A percentile compares a stretch with the other conserved stretches of the same genome.
Evolutionary conservation across 305 asterid species (phyloP).

Genomic region (Fraxinus sp.): DNA sequence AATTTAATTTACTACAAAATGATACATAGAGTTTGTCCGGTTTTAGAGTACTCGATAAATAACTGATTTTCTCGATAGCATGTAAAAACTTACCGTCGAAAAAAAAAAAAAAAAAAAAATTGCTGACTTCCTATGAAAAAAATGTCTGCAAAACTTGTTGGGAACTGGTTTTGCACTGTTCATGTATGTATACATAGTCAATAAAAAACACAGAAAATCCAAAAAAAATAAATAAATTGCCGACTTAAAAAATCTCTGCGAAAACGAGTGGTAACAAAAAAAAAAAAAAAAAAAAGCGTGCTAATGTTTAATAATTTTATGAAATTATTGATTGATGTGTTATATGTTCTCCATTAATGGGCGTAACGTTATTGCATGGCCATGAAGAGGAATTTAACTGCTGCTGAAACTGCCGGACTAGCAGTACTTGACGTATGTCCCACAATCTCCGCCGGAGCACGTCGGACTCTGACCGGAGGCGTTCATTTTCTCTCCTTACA

Average conservation of each 20-base stretch:
- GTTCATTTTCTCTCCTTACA: slow-evolving; percentile 34
- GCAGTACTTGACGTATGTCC: slow-evolving; percentile 44
- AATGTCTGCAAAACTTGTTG: too few relatives aligned
- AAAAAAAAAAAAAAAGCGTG: neutral
- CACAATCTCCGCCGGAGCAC: slow-evolving; percentile 42
- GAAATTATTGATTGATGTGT: slow-evolving; percentile 38
- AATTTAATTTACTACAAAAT: slow-evolving; percentile 24
- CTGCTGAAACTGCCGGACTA: slow-evolving; percentile 40
- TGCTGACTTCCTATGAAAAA: too few relatives aligned
- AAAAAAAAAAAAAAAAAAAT: too few relatives aligned
- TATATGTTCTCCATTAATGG: slow-evolving; percentile 30
- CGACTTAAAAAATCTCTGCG: too few relatives aligned
- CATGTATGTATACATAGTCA: too few relatives aligned
- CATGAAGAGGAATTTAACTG: slow-evolving; percentile 40
- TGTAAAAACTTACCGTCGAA: neutral
- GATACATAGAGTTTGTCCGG: neutral
- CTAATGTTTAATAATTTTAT: neutral
- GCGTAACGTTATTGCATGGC: slow-evolving; percentile 39
- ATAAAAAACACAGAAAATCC: too few relatives aligned
- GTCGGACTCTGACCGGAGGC: slow-evolving; percentile 38
- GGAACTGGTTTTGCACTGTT: too few relatives aligned
- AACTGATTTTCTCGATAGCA: neutral
- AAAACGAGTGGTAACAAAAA: neutral
- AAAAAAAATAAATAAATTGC: too few relatives aligned
- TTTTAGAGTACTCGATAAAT: neutral